Percentiles rank a stretch among this genome's conserved stretches.
These are phyloP conservation scores for Akebia trifoliata DNA, from an alignment of 164 flowering plant species.

Conservation along the genomic window DNA sequence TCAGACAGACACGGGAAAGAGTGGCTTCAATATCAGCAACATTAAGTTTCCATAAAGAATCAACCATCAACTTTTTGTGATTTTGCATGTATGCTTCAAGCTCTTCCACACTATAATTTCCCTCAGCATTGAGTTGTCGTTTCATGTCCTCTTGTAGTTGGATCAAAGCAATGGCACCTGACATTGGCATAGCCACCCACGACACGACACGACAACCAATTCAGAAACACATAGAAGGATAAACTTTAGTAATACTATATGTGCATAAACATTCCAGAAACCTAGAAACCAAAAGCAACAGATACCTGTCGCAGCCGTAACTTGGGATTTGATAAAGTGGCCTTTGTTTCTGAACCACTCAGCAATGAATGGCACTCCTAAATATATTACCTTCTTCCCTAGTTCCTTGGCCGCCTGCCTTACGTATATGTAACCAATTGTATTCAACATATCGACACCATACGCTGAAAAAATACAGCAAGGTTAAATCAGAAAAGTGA, in stretches of 20 bases:
- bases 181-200: too few relatives aligned
- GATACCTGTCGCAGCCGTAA: conserved; percentile 96
- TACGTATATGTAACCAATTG: conserved; percentile 91
- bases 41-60: conserved; percentile 97
- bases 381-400: conserved; percentile 85
- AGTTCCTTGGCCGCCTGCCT: conserved; percentile 97
- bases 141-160: conserved; percentile 98
- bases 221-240: neutral
- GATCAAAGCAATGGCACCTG: conserved; percentile 85
- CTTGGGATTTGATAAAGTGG: conserved; percentile 94
- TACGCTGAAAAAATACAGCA: conserved; percentile 58
- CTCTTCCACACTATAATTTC: conserved; percentile 87
- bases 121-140: conserved; percentile 81
- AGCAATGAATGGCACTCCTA: conserved; percentile 96
- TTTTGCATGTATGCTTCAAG: conserved; percentile 82
- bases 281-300: neutral
- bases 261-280: neutral
- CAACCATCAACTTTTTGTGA: conserved; percentile 84
- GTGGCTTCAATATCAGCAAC: conserved; percentile 98
- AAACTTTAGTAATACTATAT: too few relatives aligned
- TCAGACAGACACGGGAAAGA: conserved; percentile 90
- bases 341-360: conserved; percentile 99
- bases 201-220: neutral
- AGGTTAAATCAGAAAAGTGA: conserved; percentile 5
- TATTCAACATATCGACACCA: conserved; percentile 90